Conservation (phyloP, 2,329 filamentous ascomycete species). For the Paecilomyces variotii region DNA sequence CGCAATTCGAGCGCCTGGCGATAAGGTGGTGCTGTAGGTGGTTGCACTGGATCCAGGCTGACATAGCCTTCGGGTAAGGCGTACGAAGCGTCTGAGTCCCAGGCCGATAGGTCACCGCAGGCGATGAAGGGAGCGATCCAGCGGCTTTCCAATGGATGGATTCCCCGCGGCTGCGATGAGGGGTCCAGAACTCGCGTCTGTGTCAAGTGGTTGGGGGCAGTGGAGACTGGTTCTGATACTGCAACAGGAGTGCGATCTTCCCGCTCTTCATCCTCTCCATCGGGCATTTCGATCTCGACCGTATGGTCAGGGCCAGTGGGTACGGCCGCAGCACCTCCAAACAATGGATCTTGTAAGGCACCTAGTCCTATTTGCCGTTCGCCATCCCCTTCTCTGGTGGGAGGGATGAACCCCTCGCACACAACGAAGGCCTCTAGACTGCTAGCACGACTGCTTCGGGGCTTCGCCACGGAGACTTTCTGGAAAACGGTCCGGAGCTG, state of each 20-base stretch:
- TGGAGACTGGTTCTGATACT: not conserved
- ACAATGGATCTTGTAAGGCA: slow-evolving; percentile 30
- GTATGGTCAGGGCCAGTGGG: slow-evolving; percentile 21
- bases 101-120: slow-evolving; percentile 91
- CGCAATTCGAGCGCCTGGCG: slow-evolving; percentile 81
- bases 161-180: slow-evolving; percentile 15
- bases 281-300: slow-evolving; percentile 26
- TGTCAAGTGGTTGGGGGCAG: slow-evolving; percentile 11
- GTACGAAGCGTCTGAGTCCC: slow-evolving; percentile 94
- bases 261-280: slow-evolving; percentile 39
- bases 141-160: slow-evolving; percentile 41
- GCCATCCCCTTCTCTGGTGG: slow-evolving; percentile 39
- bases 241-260: slow-evolving; percentile 6
- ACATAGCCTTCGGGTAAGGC: slow-evolving; percentile 77
- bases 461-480: slow-evolving; percentile 83
- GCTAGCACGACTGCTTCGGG: slow-evolving; percentile 86
- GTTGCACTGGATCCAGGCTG: slow-evolving; percentile 85
- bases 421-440: slow-evolving; percentile 97
- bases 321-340: slow-evolving; percentile 29
- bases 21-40: slow-evolving; percentile 92
- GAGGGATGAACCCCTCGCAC: slow-evolving; percentile 81
- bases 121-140: slow-evolving; percentile 96
- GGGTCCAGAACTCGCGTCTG: slow-evolving; percentile 38
- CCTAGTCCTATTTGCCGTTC: slow-evolving; percentile 27
- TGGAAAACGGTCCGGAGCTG: slow-evolving; percentile 90